Conservation (phyloP, 202 grass and related monocot species). For the Schoenoplectus tabernaemontani region DNA sequence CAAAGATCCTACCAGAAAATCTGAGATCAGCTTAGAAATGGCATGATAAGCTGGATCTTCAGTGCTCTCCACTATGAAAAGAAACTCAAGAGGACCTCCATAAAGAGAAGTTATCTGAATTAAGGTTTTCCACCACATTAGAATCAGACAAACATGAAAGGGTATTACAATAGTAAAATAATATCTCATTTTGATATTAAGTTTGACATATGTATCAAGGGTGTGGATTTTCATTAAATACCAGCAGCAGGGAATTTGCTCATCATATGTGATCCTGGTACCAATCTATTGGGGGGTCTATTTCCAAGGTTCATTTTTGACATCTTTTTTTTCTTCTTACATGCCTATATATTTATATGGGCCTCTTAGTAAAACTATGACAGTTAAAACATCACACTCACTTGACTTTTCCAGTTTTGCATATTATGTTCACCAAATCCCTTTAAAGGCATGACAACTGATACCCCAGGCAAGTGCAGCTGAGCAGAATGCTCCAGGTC, state of each 20-base stretch:
- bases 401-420: conserved; percentile 98
- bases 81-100: conserved; percentile 83
- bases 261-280: not conserved
- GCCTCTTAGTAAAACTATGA: not conserved
- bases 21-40: conserved; percentile 54
- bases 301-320: not conserved
- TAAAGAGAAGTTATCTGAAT: conserved; percentile 98
- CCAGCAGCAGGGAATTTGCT: not conserved
- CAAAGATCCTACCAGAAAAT: conserved; percentile 55
- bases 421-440: conserved; percentile 96
- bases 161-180: not conserved
- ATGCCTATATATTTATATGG: not conserved
- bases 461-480: conserved; percentile 77
- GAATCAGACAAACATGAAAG: not conserved
- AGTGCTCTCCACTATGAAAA: conserved; percentile 84
- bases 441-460: conserved; percentile 97
- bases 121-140: conserved; percentile 16
- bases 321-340: not conserved
- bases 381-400: conserved; percentile 21
- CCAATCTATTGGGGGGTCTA: not conserved
- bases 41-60: conserved; percentile 86
- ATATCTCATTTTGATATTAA: not conserved
- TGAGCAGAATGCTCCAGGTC: conserved; percentile 91
- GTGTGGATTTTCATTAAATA: not conserved
- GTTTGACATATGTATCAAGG: not conserved